Base-by-base conservation (phyloP, 2,329 filamentous ascomycete genomes). In the Zasmidium citrigriseum region DNA sequence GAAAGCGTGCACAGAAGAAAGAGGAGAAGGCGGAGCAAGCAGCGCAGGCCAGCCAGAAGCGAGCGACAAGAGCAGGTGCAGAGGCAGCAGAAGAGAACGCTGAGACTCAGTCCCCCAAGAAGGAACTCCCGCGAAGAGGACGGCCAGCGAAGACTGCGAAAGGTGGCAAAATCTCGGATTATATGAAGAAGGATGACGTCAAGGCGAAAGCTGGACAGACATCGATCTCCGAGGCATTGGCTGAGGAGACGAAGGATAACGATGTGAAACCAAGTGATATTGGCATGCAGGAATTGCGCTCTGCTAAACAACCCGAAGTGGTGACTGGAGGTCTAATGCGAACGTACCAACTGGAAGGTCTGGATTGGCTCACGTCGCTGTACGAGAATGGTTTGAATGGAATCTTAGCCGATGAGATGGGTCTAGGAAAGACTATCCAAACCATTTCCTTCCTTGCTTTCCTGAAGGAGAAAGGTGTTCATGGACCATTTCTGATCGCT, bases 371-470 rank as follows among this genome's bases (percentile, higher is more conserved):
- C 80, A 84, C 85, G 27, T 87, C 85, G 0, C 72, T 89, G 2
- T 96, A 89, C 67, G 91, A 96, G 80, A 95, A 96, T 68, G 93
- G 93, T 11, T 84, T 97, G 73, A 96, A 91, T 64, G 93, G 93
- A 1, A 96, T 96, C 57, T 74, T 97, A 27, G 93, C 93, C 0
- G 93, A 97, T 67, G 93, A 97, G 73, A 97, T 97, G 93, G 93
- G 93, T 0, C 76, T 96, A 3, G 91, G 91, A 3, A 97, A 97
- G 78, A 97, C 93, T 0, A 85, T 97, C 0, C 93, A 97, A 70
- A 92, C 91, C 0, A 96, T 97, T 41, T 88, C 91, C 0, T 83
- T 96, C 62, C 87, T 96, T 41, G 93, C 93, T 0, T 86, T 96
- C 60, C 79, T 98, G 14, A 87, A 93, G 64, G 93, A 98, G 68